These are phyloP conservation scores for Microcyclospora tardicrescens DNA, from an alignment of 2,329 filamentous ascomycete species.

Conservation along the genomic window DNA sequence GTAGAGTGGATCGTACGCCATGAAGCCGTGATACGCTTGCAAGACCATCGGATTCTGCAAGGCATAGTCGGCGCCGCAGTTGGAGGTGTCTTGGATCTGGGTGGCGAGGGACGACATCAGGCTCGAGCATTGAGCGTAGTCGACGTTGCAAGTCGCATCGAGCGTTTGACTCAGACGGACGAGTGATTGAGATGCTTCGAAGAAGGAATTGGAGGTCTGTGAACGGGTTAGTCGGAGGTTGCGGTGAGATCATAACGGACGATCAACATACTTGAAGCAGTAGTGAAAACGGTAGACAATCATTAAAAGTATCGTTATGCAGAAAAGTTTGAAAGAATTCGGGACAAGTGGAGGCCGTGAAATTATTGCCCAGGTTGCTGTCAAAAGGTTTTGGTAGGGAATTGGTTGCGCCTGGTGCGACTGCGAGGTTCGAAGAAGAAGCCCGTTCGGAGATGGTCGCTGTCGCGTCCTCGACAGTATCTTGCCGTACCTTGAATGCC, in stretches of 20 bases:
- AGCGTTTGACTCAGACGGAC: constrained; percentile 63
- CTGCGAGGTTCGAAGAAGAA: no score
- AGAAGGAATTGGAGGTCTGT: constrained; percentile 74
- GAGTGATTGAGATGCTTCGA: constrained; percentile 59
- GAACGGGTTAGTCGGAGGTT: background rate
- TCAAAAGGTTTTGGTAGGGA: constrained; percentile 33
- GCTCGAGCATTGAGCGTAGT: constrained; percentile 50
- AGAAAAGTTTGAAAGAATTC: constrained; percentile 58
- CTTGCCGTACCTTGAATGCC: no score
- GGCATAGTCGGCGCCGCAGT: constrained; percentile 61
- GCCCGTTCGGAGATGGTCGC: no score
- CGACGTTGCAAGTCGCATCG: constrained; percentile 61
- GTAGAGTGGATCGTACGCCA: constrained; percentile 67
- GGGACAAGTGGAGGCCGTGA: constrained; percentile 43
- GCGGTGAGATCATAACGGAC: background rate
- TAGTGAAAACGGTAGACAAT: constrained; percentile 73
- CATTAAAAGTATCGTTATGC: constrained; percentile 50
- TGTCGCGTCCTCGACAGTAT: no score
- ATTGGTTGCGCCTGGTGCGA: constrained; percentile 5
- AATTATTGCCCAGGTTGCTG: constrained; percentile 38
- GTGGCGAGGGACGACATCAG: constrained; percentile 53
- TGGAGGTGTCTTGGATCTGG: constrained; percentile 47
- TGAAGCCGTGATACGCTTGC: constrained; percentile 62
- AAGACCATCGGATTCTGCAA: constrained; percentile 56
- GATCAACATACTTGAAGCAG: constrained; percentile 55